These are phyloP conservation scores for Solanum clarkiae DNA, from an alignment of 257 asterid genomes.

Conservation along the genomic window DNA sequence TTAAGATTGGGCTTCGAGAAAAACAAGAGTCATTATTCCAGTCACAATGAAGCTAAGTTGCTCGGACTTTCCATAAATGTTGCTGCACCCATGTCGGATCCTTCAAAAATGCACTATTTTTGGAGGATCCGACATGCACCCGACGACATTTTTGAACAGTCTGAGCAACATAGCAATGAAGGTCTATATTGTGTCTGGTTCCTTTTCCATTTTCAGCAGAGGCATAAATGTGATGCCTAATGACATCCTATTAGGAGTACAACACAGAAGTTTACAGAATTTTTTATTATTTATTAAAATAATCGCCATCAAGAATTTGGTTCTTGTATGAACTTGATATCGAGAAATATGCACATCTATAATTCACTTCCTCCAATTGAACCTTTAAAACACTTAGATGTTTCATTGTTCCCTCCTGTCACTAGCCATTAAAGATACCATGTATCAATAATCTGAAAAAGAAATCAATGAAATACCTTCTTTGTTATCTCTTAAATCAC, in stretches of 20 bases:
- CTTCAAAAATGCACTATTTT: too few relatives aligned
- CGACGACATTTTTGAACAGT: too few relatives aligned
- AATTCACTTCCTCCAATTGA: background rate
- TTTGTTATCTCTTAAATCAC: background rate
- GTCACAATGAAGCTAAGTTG: background rate
- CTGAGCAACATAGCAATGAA: background rate
- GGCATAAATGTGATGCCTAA: background rate
- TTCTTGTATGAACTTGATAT: background rate
- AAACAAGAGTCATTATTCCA: background rate
- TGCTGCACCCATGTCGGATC: too few relatives aligned
- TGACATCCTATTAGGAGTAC: background rate
- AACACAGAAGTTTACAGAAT: background rate
- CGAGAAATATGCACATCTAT: background rate
- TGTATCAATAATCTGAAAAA: background rate
- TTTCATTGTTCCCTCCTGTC: background rate
- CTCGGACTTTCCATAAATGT: too few relatives aligned
- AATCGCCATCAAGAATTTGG: background rate
- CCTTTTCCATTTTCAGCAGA: background rate
- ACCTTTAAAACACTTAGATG: background rate
- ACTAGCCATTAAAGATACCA: background rate
- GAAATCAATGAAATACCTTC: background rate
- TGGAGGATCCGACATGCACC: too few relatives aligned
- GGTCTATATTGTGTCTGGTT: background rate
- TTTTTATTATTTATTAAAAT: background rate
- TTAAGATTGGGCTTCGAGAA: background rate